Conservation (phyloP, 1,284 basidiomycete species). For the Trichosporon ovoides region DNA sequence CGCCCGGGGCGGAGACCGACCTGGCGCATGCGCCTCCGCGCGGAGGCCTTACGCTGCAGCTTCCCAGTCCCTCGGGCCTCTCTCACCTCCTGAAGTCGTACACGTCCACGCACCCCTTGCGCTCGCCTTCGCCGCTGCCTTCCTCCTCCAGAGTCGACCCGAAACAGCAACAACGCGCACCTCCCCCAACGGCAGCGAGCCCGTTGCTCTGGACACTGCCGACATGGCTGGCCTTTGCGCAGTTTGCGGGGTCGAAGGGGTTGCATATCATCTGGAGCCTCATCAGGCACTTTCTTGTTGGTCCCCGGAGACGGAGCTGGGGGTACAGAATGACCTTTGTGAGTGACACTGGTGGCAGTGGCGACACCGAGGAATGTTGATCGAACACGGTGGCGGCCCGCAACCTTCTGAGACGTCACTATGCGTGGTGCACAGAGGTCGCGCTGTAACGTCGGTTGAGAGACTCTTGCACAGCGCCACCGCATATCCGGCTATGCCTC, state of each 20-base stretch:
- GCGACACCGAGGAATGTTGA: too few species aligned
- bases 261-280: slow-evolving; percentile 41
- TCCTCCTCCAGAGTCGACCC: slow-evolving; percentile 44
- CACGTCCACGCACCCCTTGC: slow-evolving; percentile 40
- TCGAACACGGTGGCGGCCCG: too few species aligned
- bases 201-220: slow-evolving; percentile 39
- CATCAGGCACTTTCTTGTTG: slow-evolving; percentile 37
- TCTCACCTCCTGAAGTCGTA: slow-evolving; percentile 34
- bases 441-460: too few species aligned
- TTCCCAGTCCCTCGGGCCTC: slow-evolving; percentile 23
- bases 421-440: too few species aligned
- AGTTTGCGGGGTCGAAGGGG: slow-evolving; percentile 41
- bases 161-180: slow-evolving; percentile 29
- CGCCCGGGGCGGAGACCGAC: slow-evolving; percentile 18
- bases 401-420: too few species aligned
- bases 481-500: too few species aligned
- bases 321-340: slow-evolving; percentile 49
- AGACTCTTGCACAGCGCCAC: too few species aligned
- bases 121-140: slow-evolving; percentile 43
- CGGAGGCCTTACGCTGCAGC: slow-evolving; percentile 29
- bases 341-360: too few species aligned
- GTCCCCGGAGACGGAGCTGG: slow-evolving; percentile 47
- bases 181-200: slow-evolving; percentile 34
- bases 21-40: slow-evolving; percentile 36
- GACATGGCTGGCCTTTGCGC: slow-evolving; percentile 40